Conservation (phyloP, 306 rosid species). For the Casuarina glauca region DNA sequence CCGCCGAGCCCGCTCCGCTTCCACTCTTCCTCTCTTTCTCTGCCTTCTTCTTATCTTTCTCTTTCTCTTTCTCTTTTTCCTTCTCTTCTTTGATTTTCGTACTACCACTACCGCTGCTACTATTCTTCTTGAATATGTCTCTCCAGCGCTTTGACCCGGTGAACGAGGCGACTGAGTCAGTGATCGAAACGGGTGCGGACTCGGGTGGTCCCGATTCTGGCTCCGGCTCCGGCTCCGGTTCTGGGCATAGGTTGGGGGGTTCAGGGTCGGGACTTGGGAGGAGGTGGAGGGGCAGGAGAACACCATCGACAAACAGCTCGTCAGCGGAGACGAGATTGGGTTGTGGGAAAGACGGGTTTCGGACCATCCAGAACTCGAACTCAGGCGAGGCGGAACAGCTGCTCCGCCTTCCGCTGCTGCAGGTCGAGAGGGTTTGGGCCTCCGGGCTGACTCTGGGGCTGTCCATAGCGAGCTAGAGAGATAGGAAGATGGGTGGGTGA, state of each 20-base stretch:
- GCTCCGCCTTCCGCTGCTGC: conserved; percentile 22
- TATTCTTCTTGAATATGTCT: conserved; percentile 68
- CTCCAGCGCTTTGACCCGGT: conserved; percentile 84
- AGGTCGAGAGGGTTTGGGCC: conserved; percentile 32
- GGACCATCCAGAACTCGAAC: conserved; percentile 95
- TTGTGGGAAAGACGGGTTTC: conserved; percentile 79
- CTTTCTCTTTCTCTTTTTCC: conserved; percentile 36
- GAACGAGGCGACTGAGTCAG: conserved; percentile 31
- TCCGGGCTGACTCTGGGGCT: conserved; percentile 27
- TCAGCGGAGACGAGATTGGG: conserved; percentile 86
- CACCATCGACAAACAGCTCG: conserved; percentile 84
- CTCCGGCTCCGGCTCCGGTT: conserved; percentile 24
- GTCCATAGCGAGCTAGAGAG: conserved; percentile 40
- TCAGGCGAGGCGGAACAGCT: conserved; percentile 70
- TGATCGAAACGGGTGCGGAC: conserved; percentile 16
- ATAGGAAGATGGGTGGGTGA: neutral
- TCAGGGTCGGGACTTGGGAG: conserved; percentile 17
- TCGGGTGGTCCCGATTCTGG: conserved; percentile 42
- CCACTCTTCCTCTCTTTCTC: conserved; percentile 45
- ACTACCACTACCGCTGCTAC: neutral
- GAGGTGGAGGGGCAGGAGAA: conserved; percentile 74
- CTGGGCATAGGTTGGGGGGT: conserved; percentile 10
- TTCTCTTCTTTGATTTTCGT: conserved; percentile 44
- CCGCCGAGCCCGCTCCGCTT: conserved; percentile 55
- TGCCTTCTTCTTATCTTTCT: conserved; percentile 34